phyloP scores from a whole-genome alignment of 2,329 filamentous ascomycete genomes.

The Pseudogymnoascus sp. region DNA sequence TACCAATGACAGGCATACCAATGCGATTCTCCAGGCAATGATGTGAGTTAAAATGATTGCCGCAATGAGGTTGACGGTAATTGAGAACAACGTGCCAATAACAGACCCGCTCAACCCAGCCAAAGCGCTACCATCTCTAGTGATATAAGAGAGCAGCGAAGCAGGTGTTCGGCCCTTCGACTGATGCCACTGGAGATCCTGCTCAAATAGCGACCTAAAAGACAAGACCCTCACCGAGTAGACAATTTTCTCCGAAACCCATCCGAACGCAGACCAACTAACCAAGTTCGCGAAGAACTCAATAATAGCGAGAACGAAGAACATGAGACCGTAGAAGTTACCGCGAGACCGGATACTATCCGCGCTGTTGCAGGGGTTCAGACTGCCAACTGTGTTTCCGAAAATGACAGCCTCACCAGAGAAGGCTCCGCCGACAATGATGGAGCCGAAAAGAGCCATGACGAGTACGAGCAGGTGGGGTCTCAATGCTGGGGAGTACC shows the following conservation, averaged over 20 bases:
- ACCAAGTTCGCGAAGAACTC: constrained; percentile 56
- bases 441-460: constrained; percentile 36
- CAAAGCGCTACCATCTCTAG: constrained; percentile 58
- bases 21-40: constrained; percentile 65
- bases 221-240: constrained; percentile 56
- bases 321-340: constrained; percentile 33
- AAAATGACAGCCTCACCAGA: constrained; percentile 49
- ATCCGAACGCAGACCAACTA: constrained; percentile 46
- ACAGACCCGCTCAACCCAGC: constrained; percentile 63
- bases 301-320: constrained; percentile 45
- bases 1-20: constrained; percentile 61
- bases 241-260: constrained; percentile 55
- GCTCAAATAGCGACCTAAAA: constrained; percentile 55
- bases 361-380: constrained; percentile 39
- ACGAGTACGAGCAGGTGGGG: constrained; percentile 21
- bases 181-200: constrained; percentile 65
- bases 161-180: constrained; percentile 55
- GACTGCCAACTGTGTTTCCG: constrained; percentile 40
- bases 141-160: constrained; percentile 58
- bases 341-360: constrained; percentile 23
- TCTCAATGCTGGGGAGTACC: constrained; percentile 13
- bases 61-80: constrained; percentile 58
- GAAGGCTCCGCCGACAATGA: constrained; percentile 48
- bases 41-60: constrained; percentile 63
- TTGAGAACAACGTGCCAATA: constrained; percentile 60